Evolutionary conservation across 2,329 filamentous ascomycete genomes (phyloP).

Genomic region (Colletotrichum lentis): DNA sequence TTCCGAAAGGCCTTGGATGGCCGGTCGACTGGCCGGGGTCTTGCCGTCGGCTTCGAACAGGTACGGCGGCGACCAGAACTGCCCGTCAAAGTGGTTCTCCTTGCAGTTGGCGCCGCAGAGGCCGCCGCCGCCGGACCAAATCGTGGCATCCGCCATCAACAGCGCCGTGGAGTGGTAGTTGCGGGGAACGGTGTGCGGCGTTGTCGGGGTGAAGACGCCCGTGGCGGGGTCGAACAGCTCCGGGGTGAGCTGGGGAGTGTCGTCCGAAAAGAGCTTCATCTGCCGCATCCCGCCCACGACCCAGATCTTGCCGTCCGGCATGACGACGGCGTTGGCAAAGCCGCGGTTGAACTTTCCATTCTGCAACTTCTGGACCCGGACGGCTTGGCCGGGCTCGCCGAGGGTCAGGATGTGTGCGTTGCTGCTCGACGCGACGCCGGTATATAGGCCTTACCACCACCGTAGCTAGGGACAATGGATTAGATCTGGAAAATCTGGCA

Average conservation of each 20-base stretch:
- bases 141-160: conserved; percentile 58
- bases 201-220: conserved; percentile 48
- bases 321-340: conserved; percentile 55
- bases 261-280: conserved; percentile 56
- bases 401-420: conserved; percentile 61
- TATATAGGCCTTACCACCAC: conserved; percentile 57
- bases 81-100: conserved; percentile 61
- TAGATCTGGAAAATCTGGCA: not conserved
- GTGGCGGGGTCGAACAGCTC: conserved; percentile 57
- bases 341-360: conserved; percentile 46
- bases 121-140: conserved; percentile 61
- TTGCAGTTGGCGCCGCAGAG: conserved; percentile 56
- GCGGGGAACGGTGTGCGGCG: conserved; percentile 51
- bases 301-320: conserved; percentile 58
- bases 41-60: conserved; percentile 57
- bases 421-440: conserved; percentile 50
- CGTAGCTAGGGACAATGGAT: conserved; percentile 42
- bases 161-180: conserved; percentile 60
- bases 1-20: conserved; percentile 49
- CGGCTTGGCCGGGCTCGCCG: conserved; percentile 40
- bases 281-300: conserved; percentile 56
- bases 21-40: conserved; percentile 50
- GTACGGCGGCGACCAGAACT: conserved; percentile 65
- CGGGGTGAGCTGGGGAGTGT: conserved; percentile 50
- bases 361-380: conserved; percentile 7